Evolutionary conservation across 2,329 filamentous ascomycete species (phyloP).

Genomic region (Hymenotorrendiella dingleyae): DNA sequence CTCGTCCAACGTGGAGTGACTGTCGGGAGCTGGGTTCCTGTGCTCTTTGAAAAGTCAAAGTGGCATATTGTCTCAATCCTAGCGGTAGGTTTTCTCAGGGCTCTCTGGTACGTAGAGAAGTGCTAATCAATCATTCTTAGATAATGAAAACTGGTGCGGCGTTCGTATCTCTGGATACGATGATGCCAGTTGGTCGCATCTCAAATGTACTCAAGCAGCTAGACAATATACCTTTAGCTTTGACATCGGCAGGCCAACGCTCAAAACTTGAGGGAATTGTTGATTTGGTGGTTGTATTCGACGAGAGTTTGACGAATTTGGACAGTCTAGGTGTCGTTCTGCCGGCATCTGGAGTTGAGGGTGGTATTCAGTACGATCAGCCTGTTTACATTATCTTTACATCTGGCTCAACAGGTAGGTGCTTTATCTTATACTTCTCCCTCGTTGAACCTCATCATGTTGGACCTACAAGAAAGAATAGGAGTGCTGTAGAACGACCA

Average conservation of each 20-base stretch:
- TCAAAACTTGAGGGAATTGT: background rate
- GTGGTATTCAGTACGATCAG: conserved; percentile 1
- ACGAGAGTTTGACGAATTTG: conserved; percentile 1
- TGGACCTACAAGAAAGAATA: too few species aligned
- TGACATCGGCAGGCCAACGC: background rate
- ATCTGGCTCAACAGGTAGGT: conserved; percentile 2
- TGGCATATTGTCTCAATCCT: conserved; percentile 23
- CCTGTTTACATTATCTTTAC: conserved; percentile 1
- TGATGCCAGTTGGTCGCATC: conserved; percentile 3
- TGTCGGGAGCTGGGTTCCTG: conserved; percentile 14
- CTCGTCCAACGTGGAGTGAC: conserved; percentile 13
- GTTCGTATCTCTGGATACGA: background rate
- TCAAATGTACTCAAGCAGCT: conserved; percentile 2
- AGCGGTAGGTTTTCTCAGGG: background rate
- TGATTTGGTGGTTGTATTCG: background rate
- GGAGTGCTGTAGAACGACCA: background rate
- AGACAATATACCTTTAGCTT: conserved; percentile 1
- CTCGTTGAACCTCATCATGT: too few species aligned
- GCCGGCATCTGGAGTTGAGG: background rate
- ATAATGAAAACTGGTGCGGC: conserved; percentile 1
- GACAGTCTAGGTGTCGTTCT: background rate
- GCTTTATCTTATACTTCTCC: too few species aligned
- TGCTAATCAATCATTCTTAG: background rate
- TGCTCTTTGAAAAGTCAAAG: conserved; percentile 24
- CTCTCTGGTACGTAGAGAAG: background rate